phyloP scores from a whole-genome alignment of 1,139 yeast species.

The Candida dubliniensis region DNA sequence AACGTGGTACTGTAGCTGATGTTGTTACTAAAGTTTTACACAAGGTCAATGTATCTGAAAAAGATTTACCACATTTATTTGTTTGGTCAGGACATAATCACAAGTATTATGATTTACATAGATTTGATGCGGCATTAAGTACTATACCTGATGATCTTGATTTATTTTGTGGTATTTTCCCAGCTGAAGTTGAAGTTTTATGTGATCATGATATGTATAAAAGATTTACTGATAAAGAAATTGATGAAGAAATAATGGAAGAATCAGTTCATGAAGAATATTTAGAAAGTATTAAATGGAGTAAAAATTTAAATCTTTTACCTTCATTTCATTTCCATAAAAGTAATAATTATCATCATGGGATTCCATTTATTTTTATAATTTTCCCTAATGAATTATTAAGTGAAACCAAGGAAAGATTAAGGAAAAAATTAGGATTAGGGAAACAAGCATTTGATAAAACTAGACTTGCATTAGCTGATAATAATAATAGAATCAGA shows the following conservation, averaged over 20 bases:
- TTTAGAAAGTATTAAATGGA: slow-evolving; percentile 29
- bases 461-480: slow-evolving; percentile 63
- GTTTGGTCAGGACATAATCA: slow-evolving; percentile 56
- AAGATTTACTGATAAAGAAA: slow-evolving; percentile 21
- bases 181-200: slow-evolving; percentile 44
- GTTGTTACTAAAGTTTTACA: slow-evolving; percentile 56
- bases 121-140: slow-evolving; percentile 38
- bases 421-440: slow-evolving; percentile 68
- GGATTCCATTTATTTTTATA: slow-evolving; percentile 83
- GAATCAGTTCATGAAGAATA: slow-evolving; percentile 31
- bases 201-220: slow-evolving; percentile 39
- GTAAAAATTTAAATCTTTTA: slow-evolving; percentile 41
- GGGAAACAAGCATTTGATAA: slow-evolving; percentile 79
- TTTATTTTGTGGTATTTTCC: slow-evolving; percentile 45
- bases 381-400: slow-evolving; percentile 65
- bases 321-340: slow-evolving; percentile 73
- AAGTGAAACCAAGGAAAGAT: slow-evolving; percentile 62
- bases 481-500: slow-evolving; percentile 39
- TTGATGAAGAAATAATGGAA: slow-evolving; percentile 12
- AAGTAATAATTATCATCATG: slow-evolving; percentile 70
- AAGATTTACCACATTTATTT: slow-evolving; percentile 52
- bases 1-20: slow-evolving; percentile 55
- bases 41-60: slow-evolving; percentile 53
- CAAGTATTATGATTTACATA: slow-evolving; percentile 38
- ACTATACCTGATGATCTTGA: slow-evolving; percentile 36